Evolutionary conservation across 78 protist species (phyloP).

Genomic region (Guillardia theta): DNA sequence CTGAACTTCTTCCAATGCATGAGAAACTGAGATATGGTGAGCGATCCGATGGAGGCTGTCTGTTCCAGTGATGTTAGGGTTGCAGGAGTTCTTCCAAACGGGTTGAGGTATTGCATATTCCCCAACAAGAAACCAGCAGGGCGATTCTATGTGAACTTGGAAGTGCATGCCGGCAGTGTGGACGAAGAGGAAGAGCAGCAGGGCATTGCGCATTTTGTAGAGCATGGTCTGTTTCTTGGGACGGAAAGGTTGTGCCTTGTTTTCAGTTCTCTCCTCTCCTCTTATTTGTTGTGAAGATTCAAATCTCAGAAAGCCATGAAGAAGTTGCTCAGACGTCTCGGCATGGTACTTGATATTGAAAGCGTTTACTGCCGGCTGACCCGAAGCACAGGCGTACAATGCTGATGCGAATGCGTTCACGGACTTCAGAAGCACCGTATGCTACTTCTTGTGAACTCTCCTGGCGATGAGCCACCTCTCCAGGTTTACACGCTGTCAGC

Average conservation of each 20-base stretch:
- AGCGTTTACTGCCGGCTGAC: no score
- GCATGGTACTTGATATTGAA: no score
- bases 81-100: not conserved
- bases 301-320: not conserved
- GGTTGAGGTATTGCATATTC: not conserved
- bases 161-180: not conserved
- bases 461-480: no score
- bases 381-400: no score
- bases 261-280: no score
- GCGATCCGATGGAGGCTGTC: no score
- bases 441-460: no score
- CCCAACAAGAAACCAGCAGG: not conserved
- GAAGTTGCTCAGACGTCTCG: not conserved
- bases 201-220: constrained; percentile 26
- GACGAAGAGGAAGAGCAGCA: constrained; percentile 15
- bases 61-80: no score
- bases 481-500: constrained; percentile 9
- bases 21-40: no score
- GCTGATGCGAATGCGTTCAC: constrained; percentile 32
- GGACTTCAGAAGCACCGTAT: constrained; percentile 27
- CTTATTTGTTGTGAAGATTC: no score
- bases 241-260: constrained; percentile 43
- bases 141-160: not conserved
- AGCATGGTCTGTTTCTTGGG: constrained; percentile 28
- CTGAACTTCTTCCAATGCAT: no score